Base-by-base conservation (phyloP, 129 eudicot species). In the Artemisia tridentata region DNA sequence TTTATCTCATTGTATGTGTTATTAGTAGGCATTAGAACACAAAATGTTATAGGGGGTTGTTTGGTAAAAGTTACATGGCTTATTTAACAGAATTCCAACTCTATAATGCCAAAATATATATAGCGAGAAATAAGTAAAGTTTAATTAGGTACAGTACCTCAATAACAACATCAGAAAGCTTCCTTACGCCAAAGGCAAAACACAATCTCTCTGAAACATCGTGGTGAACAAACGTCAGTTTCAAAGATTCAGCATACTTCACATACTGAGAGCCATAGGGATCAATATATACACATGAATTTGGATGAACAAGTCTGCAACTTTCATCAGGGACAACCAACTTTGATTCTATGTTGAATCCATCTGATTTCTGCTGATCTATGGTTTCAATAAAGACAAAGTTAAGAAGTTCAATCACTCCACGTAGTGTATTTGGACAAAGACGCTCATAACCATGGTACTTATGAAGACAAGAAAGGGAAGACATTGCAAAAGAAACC, bases 311-410 rank as follows among this genome's bases (percentile, higher is more conserved):
- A 29, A 89, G 96, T 73, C 43, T 86, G 88, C 86, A 77, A 64
- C 86, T 80, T 77, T 84, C 88, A 82, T 89, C 92, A 64, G 90
- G 96, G 57, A 89, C 90, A 51, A 86, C 71, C 27, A 85, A 84
- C 23, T 67, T 82, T 54, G 72, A 77, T 57, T 76, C 78, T 88
- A 88, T 81, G 50, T 15, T 72, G 34, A 75, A 79, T 62, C 67
- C 62, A 9, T 72, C 80, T 23, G 85, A 55, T 10, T 75, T 60
- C 61, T 76, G 64, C 41, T 78, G 48, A 57, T 89, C 84, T 5
- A 0, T 67, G 29, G 67, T 75, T 72, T 75, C 75, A 49, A 80
- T 80, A 78, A 81, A 84, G 47, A 86, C 60, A 71, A 81, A 89
- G 75, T 81, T 74, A 56, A 89, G 65, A 74, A 86, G 80, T 64